Evolutionary conservation across 2,329 filamentous ascomycete genomes (phyloP).

Genomic region (Epichloe scottii): DNA sequence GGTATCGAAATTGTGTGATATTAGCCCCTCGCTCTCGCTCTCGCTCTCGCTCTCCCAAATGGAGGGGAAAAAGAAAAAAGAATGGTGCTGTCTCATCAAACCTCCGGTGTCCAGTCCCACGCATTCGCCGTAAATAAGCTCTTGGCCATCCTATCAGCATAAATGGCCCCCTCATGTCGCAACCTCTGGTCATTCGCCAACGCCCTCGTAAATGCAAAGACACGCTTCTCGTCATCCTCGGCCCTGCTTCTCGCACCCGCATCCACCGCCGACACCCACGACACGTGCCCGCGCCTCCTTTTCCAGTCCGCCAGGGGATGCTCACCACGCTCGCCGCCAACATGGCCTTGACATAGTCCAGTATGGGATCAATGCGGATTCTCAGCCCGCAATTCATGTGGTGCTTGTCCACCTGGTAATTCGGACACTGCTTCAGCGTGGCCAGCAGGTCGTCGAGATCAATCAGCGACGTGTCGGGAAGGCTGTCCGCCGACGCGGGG

Average conservation of each 20-base stretch:
- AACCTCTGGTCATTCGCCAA: slow-evolving; percentile 38
- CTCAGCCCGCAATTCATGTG: slow-evolving; percentile 63
- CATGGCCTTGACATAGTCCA: slow-evolving; percentile 52
- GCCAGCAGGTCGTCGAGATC: slow-evolving; percentile 50
- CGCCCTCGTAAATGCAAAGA: slow-evolving; percentile 38
- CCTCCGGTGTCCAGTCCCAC: slow-evolving; percentile 49
- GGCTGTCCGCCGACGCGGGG: slow-evolving; percentile 31
- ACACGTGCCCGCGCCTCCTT: slow-evolving; percentile 22
- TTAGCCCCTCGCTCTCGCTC: no score
- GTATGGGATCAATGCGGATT: slow-evolving; percentile 49
- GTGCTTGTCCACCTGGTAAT: slow-evolving; percentile 62
- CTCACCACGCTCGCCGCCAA: slow-evolving; percentile 33
- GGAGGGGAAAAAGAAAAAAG: no score
- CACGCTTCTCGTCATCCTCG: slow-evolving; percentile 9
- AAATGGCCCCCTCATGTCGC: slow-evolving; percentile 35
- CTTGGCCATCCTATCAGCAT: slow-evolving; percentile 37
- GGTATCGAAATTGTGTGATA: no score
- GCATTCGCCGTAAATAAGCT: slow-evolving; percentile 41
- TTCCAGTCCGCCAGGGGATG: slow-evolving; percentile 36
- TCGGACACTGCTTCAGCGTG: slow-evolving; percentile 51
- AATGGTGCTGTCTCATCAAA: slow-evolving; percentile 9
- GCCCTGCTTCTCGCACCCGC: slow-evolving; percentile 4
- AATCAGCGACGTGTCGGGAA: slow-evolving; percentile 40
- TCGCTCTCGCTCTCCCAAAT: no score
- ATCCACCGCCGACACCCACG: slow-evolving; percentile 25